Percentiles rank a stretch among this genome's conserved stretches.
phyloP scores from a whole-genome alignment of 345 rosid genomes.

The Eucalyptus rudis region DNA sequence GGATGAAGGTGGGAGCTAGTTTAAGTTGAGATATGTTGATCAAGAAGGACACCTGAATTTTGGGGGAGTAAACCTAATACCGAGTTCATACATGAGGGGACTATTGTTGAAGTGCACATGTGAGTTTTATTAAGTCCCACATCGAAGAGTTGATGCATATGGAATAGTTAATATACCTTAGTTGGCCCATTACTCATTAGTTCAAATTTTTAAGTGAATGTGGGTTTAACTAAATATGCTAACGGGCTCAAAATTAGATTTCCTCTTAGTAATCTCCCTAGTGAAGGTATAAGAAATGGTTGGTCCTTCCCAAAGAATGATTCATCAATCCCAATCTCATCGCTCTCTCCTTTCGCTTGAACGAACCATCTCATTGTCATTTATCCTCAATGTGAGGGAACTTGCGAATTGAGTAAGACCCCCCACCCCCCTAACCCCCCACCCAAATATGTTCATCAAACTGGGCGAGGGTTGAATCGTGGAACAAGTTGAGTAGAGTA shows the following conservation, averaged over 20 bases:
- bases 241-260: fast-evolving
- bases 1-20: not conserved
- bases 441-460: too few relatives aligned
- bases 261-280: too few relatives aligned
- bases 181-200: not conserved
- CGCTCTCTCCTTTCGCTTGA: not conserved
- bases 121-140: not conserved
- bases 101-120: not conserved
- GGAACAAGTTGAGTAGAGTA: not conserved
- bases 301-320: not conserved
- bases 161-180: too few relatives aligned
- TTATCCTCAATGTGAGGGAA: not conserved
- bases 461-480: too few relatives aligned
- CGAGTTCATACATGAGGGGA: not conserved
- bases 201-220: fast-evolving
- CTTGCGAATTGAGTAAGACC: too few relatives aligned
- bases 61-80: not conserved
- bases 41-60: not conserved
- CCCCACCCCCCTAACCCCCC: too few relatives aligned
- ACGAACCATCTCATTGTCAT: not conserved
- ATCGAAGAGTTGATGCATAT: fast-evolving
- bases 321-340: not conserved
- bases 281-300: not conserved
- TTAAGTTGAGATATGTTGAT: not conserved
- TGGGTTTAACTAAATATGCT: not conserved